Evolutionary conservation across 2,329 filamentous ascomycete species (phyloP), one percentile per base, ranked within the genome.

Genomic region (Talaromyces sp.): DNA sequence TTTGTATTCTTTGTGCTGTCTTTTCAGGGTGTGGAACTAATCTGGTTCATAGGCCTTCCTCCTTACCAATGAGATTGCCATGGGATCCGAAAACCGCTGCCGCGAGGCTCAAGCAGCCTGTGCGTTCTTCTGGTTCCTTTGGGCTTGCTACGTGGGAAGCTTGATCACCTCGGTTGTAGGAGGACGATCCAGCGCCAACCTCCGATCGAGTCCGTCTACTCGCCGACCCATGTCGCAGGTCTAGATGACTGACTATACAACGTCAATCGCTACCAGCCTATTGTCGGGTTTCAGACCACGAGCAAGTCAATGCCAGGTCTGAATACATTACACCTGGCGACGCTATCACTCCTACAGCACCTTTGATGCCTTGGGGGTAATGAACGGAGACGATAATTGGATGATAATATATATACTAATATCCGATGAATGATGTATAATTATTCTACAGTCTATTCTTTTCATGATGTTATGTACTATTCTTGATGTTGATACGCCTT

Each of bases 81-180:
- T 78, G 64, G 78, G 79, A 57, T 71, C 79, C 6, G 33, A 66
- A 12, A 79, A 78, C 64, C 75, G 80, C 58, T 84, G 82, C 68
- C 79, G 78, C 44, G 81, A 84, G 70, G 80, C 80, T 9, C 80
- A 83, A 69, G 81, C 82, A 5, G 70, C 78, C 2, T 75, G 72
- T 23, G 81, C 81, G 0, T 84, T 84, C 73, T 72, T 83, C 56
- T 84, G 80, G 80, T 82, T 84, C 66, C 73, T 72, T 8, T 83
- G 77, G 72, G 77, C 73, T 42, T 68, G 76, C 5, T 83, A 77
- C 64, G 71, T 77, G 48, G 74, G 69, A 5, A 79, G 77, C 6
- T 66, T 78, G 56, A 63, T 79, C 60, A 67, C 80, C 59, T 80
- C 78, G 1, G 61, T 75, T 63, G 65, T 81, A 50, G 67, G 70